Evolutionary conservation across 306 rosid species (phyloP).

Genomic region (Parietaria judaica): DNA sequence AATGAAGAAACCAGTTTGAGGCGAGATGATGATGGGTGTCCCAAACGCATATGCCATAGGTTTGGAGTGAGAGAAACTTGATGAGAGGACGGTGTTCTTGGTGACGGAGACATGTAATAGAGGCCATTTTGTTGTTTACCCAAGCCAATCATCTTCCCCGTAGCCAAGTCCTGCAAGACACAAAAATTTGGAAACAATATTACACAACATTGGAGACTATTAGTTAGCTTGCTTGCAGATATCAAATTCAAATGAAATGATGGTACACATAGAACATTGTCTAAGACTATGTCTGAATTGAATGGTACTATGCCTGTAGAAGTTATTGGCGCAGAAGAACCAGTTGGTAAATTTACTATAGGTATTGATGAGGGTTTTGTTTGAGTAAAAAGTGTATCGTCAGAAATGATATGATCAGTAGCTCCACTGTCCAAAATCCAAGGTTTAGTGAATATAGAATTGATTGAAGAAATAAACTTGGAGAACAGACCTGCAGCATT

Average conservation of each 20-base stretch:
- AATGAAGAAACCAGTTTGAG: conserved; percentile 7
- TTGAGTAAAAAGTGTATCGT: neutral
- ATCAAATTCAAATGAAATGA: conserved; percentile 16
- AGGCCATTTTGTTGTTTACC: conserved; percentile 6
- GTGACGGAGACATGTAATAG: conserved; percentile 8
- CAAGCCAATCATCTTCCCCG: conserved; percentile 16
- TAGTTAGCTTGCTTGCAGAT: conserved; percentile 9
- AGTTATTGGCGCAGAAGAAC: conserved; percentile 7
- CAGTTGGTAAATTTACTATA: conserved; percentile 11
- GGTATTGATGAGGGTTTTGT: neutral
- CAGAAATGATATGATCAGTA: conserved; percentile 14
- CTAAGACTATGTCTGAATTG: conserved; percentile 4
- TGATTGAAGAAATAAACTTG: conserved; percentile 5
- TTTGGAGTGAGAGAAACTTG: conserved; percentile 1
- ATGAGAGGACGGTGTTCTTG: neutral
- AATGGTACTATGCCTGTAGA: neutral
- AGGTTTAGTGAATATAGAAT: conserved; percentile 11
- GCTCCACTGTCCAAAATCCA: conserved; percentile 13
- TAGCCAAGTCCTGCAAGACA: conserved; percentile 20
- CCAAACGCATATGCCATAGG: conserved; percentile 16
- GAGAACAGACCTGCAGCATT: conserved; percentile 16
- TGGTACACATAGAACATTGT: conserved; percentile 22
- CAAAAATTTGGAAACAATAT: conserved; percentile 11
- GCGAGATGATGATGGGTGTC: conserved; percentile 4
- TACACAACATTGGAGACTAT: conserved; percentile 1